Evolutionary conservation across 495 filamentous ascomycete species (phyloP), one percentile per base, ranked within the genome.

Genomic region (Daldinia bambusicola): DNA sequence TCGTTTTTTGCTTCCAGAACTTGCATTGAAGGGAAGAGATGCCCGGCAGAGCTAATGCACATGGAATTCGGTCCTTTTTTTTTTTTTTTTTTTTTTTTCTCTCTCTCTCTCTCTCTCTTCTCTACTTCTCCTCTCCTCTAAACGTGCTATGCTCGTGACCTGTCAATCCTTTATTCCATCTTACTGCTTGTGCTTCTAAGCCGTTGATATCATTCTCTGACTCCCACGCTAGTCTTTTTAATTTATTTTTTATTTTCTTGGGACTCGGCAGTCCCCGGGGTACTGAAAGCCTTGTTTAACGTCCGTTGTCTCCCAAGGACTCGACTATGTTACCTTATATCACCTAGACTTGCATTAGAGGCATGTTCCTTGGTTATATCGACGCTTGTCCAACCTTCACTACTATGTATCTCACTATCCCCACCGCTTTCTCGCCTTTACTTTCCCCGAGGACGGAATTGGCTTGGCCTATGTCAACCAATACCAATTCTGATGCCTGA

Each of bases 61-160:
- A 69, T 51, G 61, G 69, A 36, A 73, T 66, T 73, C 70, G 70
- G 70, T 73, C 70, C 70, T 73, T 73, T 73, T 73, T 45, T 2
- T 26, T 26, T 26, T 26, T 26, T 26, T 26, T 26, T 26, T 26
- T 26, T 26, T 26, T 26, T 26, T 26, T 26, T 3, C 3, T 26
- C 1, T 3, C 26, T 26, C 26, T 26, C 26, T 26, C 26, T n/a
- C n/a, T n/a, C n/a, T n/a, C 26, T 26, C 26, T 26, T 26, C 26
- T 26, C 26, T n/a, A n/a, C n/a, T n/a, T n/a, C n/a, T n/a, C n/a
- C n/a, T n/a, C n/a, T n/a, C n/a, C n/a, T 26, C 26, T 1, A 26
- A 41, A n/a, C 58, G 58, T 53, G 57, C 66, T 52, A 56, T 58
- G 56, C 57, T 69, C 61, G 62, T 73, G 70, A 73, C 70, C 3